Conservation (phyloP, 345 rosid species). For the Barbarea vulgaris region DNA sequence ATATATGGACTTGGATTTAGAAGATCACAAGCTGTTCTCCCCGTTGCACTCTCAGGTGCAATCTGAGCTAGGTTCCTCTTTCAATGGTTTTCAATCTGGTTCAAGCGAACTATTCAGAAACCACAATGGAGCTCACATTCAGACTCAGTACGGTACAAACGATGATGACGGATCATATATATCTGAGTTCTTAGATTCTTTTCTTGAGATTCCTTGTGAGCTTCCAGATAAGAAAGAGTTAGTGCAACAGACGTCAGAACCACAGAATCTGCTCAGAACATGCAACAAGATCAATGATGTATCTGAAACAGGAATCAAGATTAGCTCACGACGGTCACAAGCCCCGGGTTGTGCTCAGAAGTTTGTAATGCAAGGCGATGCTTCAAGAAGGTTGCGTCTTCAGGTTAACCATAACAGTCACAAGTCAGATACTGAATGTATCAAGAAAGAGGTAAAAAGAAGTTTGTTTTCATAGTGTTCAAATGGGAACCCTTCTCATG, state of each 20-base stretch:
- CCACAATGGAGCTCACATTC: constrained; percentile 14
- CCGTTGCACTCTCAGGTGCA: constrained; percentile 50
- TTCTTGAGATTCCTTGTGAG: constrained; percentile 45
- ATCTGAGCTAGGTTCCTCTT: constrained; percentile 44
- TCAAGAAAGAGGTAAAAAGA: constrained; percentile 54
- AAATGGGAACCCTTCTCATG: not conserved
- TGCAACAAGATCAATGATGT: constrained; percentile 21
- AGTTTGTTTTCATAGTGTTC: not conserved
- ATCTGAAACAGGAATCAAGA: constrained; percentile 52
- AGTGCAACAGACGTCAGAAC: not conserved
- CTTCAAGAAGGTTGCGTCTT: constrained; percentile 61
- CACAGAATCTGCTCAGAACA: constrained; percentile 13
- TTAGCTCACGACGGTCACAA: constrained; percentile 50
- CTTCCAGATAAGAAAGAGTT: constrained; percentile 16
- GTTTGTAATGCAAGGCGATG: constrained; percentile 53
- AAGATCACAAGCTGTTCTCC: constrained; percentile 45
- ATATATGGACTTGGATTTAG: constrained; percentile 34
- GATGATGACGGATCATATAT: constrained; percentile 39
- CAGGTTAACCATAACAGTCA: constrained; percentile 44
- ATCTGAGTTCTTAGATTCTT: constrained; percentile 46
- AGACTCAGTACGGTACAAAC: constrained; percentile 33
- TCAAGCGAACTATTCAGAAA: constrained; percentile 13
- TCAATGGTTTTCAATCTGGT: constrained; percentile 27
- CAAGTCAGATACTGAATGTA: constrained; percentile 20
- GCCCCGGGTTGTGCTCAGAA: constrained; percentile 4